Percentiles rank a stretch among this genome's conserved stretches.
Evolutionary conservation across 371 early-diverging fungal genomes (phyloP).

Genomic region (Mortierella sp.): DNA sequence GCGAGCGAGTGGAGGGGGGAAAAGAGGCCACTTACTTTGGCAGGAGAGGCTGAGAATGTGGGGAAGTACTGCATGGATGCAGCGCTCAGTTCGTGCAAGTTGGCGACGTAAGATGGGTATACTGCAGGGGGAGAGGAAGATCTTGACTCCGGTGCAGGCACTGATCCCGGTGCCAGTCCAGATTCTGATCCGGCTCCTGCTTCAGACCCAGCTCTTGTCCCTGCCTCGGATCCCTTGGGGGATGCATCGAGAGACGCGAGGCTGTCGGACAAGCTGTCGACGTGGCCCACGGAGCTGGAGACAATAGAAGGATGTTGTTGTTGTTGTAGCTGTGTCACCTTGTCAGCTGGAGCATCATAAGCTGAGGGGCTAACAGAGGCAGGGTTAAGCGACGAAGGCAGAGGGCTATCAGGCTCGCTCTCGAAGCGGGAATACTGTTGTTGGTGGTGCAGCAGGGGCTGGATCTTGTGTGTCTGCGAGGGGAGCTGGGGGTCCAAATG

Average conservation of each 20-base stretch:
- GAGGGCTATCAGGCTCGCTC: conserved; percentile 17
- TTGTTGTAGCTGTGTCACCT: background rate
- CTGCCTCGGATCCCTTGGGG: too few relatives aligned
- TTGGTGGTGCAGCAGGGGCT: conserved; percentile 1
- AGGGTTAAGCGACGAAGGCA: conserved; percentile 9
- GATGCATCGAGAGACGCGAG: too few relatives aligned
- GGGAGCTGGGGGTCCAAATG: background rate
- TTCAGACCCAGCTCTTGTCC: too few relatives aligned
- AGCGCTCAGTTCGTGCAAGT: conserved; percentile 9
- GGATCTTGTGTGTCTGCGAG: background rate
- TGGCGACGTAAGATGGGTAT: conserved; percentile 6
- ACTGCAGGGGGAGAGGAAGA: conserved; percentile 26
- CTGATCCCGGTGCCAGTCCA: background rate
- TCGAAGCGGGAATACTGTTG: conserved; percentile 13
- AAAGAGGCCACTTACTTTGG: conserved; percentile 31
- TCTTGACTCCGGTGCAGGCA: background rate
- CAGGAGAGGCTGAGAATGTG: conserved; percentile 24
- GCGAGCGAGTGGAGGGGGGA: background rate
- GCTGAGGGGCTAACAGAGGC: background rate
- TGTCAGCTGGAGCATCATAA: background rate
- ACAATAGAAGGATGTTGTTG: conserved; percentile 1
- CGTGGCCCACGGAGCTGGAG: background rate
- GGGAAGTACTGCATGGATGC: conserved; percentile 28
- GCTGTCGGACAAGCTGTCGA: too few relatives aligned
- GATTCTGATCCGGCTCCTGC: background rate